phyloP scores from a whole-genome alignment of 1,284 basidiomycete species.

The Moniliophthora roreri region DNA sequence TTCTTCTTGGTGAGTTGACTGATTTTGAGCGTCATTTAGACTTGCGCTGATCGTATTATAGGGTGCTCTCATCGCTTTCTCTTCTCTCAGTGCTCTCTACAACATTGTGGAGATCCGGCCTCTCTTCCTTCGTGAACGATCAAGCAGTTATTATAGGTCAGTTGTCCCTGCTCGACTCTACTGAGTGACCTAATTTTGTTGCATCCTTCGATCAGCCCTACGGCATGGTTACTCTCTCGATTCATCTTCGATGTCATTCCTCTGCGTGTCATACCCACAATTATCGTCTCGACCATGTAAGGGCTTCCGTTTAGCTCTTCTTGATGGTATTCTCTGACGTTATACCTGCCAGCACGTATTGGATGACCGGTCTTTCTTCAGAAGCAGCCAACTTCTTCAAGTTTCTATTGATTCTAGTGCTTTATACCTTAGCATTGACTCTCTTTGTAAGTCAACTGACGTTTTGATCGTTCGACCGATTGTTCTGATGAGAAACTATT shows the following conservation, averaged over 20 bases:
- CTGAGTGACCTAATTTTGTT: background rate
- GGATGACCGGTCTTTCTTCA: slow-evolving; percentile 86
- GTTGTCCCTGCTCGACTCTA: slow-evolving; percentile 15
- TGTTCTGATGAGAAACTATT: slow-evolving; percentile 5
- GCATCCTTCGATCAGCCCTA: slow-evolving; percentile 51
- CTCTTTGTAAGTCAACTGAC: slow-evolving; percentile 61
- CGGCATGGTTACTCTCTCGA: slow-evolving; percentile 84
- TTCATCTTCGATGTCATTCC: slow-evolving; percentile 86
- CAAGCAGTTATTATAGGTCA: slow-evolving; percentile 76
- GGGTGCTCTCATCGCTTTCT: slow-evolving; percentile 87
- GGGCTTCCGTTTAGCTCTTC: slow-evolving; percentile 17
- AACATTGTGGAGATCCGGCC: slow-evolving; percentile 81
- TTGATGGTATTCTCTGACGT: slow-evolving; percentile 14
- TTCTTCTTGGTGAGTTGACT: slow-evolving; percentile 87
- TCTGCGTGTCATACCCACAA: slow-evolving; percentile 80
- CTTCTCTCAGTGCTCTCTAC: slow-evolving; percentile 82
- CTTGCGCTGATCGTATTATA: slow-evolving; percentile 26
- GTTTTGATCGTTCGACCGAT: background rate
- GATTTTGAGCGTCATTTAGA: background rate
- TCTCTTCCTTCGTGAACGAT: slow-evolving; percentile 85
- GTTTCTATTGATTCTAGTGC: slow-evolving; percentile 74
- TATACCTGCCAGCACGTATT: slow-evolving; percentile 65
- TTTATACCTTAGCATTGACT: slow-evolving; percentile 81
- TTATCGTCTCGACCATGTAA: slow-evolving; percentile 79
- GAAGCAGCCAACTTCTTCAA: slow-evolving; percentile 78